Percentiles rank a stretch among this genome's conserved stretches.
Evolutionary conservation across 2,329 filamentous ascomycete genomes (phyloP).

Genomic region (Ceratocystis colombiana): DNA sequence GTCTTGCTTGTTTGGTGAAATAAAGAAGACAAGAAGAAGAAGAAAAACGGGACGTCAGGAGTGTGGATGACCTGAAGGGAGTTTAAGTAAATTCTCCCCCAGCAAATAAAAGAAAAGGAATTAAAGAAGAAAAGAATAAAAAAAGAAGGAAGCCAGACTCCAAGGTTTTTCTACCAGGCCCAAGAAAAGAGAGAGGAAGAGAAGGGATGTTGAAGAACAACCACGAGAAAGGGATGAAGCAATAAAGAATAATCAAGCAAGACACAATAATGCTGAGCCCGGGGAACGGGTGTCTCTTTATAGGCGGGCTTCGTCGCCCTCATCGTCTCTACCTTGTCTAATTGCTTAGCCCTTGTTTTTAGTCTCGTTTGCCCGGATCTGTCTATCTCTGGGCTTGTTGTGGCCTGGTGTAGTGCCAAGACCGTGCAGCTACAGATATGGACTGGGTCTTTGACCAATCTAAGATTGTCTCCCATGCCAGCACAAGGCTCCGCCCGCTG

Average conservation of each 20-base stretch:
- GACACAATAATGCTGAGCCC: neutral
- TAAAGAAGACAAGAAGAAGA: neutral
- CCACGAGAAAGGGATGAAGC: slow-evolving; percentile 3
- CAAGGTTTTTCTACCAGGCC: neutral
- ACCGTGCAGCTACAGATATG: slow-evolving; percentile 1
- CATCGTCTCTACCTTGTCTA: neutral
- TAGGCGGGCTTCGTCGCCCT: neutral
- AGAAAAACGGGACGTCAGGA: neutral
- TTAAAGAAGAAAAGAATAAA: neutral
- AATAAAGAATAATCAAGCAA: neutral
- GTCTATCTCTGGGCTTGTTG: slow-evolving; percentile 3
- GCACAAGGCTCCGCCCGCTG: neutral
- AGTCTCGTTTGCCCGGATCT: slow-evolving; percentile 8
- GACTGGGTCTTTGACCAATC: slow-evolving; percentile 3
- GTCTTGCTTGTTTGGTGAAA: neutral
- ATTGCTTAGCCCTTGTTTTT: neutral
- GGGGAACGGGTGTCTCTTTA: slow-evolving; percentile 4
- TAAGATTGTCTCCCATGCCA: slow-evolving; percentile 9
- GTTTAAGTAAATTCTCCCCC: neutral
- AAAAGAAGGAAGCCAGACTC: slow-evolving; percentile 3
- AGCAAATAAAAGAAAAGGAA: too few relatives aligned
- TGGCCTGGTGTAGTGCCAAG: neutral
- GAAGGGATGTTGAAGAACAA: neutral
- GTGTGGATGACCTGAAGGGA: too few relatives aligned
- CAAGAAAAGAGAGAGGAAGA: neutral